These are phyloP conservation scores for Prunus kanzakura DNA, from an alignment of 306 rosid genomes.

Conservation along the genomic window DNA sequence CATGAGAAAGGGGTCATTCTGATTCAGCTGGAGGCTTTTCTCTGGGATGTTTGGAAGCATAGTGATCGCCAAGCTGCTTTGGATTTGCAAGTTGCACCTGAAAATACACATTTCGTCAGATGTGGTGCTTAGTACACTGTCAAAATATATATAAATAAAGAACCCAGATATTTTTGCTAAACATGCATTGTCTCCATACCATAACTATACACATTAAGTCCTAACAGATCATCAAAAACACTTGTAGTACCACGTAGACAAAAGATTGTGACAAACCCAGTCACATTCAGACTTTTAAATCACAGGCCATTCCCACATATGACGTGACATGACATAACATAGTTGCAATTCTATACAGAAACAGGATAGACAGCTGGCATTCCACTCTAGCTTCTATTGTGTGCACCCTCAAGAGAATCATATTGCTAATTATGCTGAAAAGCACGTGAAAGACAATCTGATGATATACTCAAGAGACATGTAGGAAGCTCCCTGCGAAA, in stretches of 20 bases:
- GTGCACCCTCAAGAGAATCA: too few relatives aligned
- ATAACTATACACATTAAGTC: neutral
- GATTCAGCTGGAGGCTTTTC: constrained; percentile 75
- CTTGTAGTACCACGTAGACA: neutral
- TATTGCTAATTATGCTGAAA: too few relatives aligned
- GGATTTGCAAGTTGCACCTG: constrained; percentile 87
- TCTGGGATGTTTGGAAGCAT: constrained; percentile 92
- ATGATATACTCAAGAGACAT: neutral
- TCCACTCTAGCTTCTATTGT: too few relatives aligned
- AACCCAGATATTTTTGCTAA: neutral
- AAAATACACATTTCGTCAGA: constrained; percentile 19
- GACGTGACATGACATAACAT: neutral
- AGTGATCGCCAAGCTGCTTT: constrained; percentile 82
- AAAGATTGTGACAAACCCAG: neutral
- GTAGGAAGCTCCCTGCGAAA: neutral
- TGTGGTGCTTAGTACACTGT: neutral
- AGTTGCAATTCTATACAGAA: too few relatives aligned
- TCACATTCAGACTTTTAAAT: neutral
- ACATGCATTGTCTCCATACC: neutral
- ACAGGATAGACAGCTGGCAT: neutral
- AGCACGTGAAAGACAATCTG: too few relatives aligned
- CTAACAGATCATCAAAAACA: neutral
- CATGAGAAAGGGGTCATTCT: constrained; percentile 32
- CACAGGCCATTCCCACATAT: neutral
- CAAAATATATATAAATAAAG: neutral